Base-by-base conservation (phyloP, 306 rosid genomes). In the Lotus japonicus region DNA sequence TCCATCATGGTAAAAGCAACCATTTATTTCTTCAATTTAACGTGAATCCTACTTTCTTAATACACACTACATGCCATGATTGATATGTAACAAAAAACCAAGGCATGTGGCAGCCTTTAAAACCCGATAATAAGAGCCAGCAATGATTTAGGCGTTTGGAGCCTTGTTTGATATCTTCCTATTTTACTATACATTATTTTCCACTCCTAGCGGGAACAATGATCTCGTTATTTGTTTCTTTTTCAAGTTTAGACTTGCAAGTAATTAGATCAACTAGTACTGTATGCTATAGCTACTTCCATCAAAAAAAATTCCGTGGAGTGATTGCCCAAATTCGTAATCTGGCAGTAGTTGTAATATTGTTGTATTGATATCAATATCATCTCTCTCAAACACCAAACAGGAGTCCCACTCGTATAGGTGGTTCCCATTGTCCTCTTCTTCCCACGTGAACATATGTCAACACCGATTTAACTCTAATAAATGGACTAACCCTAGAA, bases 281-380 rank as follows among this genome's bases (percentile, higher is more conserved):
- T 58, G 9, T 14, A 36, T 6, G n/a, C n/a, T n/a, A n/a, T 65
- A 57, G 54, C 62, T 58, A 28, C 46, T 8, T 60, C 7, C 0
- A 50, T 58, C 38, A n/a, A n/a, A 66, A 21, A 59, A 10, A 6
- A 10, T 42, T 51, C 19, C 18, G 57, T 21, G 43, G 41, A 71
- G 70, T 70, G 70, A 76, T 76, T 60, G 72, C 36, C 77, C 66
- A 50, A 67, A 75, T 52, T 44, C 38, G 65, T n/a, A 60, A 36
- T 76, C 65, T 44, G 73, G 80, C 55, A 72, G 85, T 58, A 72
- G 81, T 79, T 79, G 83, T 26, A 72, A 52, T n/a, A n/a, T n/a
- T 52, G 54, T 42, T 8, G 56, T 28, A 63, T 83, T 55, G 56
- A 66, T 39, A 56, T 61, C 28, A 33, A 55, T 76, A 42, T 45